Conservation (phyloP, 106 monocot species). For the Allium sativum region DNA sequence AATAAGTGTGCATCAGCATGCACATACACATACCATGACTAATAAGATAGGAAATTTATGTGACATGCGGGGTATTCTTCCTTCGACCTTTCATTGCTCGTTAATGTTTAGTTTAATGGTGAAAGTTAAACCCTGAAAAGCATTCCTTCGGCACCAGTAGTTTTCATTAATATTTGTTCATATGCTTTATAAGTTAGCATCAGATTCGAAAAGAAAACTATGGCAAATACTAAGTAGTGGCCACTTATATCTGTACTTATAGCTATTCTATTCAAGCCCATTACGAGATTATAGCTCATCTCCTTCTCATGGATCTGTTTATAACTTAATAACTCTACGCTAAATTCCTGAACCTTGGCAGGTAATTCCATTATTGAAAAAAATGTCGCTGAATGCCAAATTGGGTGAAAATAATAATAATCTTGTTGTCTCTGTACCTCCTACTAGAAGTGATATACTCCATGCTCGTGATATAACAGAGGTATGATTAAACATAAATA, state of each 20-base stretch:
- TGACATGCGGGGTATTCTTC: no score
- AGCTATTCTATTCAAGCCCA: not conserved
- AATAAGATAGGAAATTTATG: no score
- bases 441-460: slow-evolving; percentile 95
- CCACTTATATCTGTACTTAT: no score
- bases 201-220: no score
- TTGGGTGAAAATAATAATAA: slow-evolving; percentile 21
- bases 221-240: no score
- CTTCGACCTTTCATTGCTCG: not conserved
- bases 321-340: not conserved
- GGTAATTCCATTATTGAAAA: slow-evolving; percentile 79
- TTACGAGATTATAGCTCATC: not conserved
- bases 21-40: no score
- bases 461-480: slow-evolving; percentile 89
- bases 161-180: not conserved
- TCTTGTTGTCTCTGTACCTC: slow-evolving; percentile 64
- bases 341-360: slow-evolving; percentile 15
- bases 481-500: slow-evolving; percentile 24
- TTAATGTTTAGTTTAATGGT: not conserved
- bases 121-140: not conserved
- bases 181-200: not conserved
- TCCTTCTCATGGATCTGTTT: not conserved
- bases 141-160: not conserved
- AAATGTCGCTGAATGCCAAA: slow-evolving; percentile 77
- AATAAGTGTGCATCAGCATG: not conserved